A percentile compares a stretch with the other conserved stretches of the same genome.
Evolutionary conservation across 352 stramenopile genomes (phyloP).

Genomic region (Pythium utonaiense): DNA sequence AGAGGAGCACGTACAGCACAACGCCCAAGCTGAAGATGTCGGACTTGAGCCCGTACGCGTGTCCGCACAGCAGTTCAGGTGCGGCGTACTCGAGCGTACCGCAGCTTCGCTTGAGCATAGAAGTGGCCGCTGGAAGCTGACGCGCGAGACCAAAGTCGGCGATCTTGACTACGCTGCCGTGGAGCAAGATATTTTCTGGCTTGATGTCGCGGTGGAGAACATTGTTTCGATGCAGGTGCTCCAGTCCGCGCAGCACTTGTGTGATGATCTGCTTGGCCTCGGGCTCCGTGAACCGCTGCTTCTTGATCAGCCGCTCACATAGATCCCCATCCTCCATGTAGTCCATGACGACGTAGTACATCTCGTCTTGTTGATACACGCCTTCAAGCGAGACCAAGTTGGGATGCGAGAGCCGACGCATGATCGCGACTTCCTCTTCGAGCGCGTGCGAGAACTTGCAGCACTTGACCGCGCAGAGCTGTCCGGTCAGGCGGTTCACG

Average conservation of each 20-base stretch:
- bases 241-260: conserved; percentile 54
- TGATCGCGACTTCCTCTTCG: conserved; percentile 66
- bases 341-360: conserved; percentile 84
- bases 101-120: conserved; percentile 58
- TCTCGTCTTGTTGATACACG: conserved; percentile 62
- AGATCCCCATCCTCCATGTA: conserved; percentile 75
- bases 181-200: conserved; percentile 78
- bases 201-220: conserved; percentile 79
- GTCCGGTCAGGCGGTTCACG: conserved; percentile 59
- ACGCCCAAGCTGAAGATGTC: conserved; percentile 80
- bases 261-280: conserved; percentile 56
- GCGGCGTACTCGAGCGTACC: conserved; percentile 78
- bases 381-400: conserved; percentile 69
- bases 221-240: conserved; percentile 60
- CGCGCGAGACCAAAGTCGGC: conserved; percentile 80
- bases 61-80: conserved; percentile 60
- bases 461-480: conserved; percentile 72
- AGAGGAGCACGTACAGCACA: conserved; percentile 77
- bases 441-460: conserved; percentile 60
- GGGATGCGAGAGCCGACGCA: conserved; percentile 55
- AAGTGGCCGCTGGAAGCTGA: conserved; percentile 41
- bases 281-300: conserved; percentile 49
- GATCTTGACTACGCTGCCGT: conserved; percentile 68
- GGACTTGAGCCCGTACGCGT: conserved; percentile 70
- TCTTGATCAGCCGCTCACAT: conserved; percentile 69